Conservation (phyloP, 306 rosid species). For the Vigna unguiculata region DNA sequence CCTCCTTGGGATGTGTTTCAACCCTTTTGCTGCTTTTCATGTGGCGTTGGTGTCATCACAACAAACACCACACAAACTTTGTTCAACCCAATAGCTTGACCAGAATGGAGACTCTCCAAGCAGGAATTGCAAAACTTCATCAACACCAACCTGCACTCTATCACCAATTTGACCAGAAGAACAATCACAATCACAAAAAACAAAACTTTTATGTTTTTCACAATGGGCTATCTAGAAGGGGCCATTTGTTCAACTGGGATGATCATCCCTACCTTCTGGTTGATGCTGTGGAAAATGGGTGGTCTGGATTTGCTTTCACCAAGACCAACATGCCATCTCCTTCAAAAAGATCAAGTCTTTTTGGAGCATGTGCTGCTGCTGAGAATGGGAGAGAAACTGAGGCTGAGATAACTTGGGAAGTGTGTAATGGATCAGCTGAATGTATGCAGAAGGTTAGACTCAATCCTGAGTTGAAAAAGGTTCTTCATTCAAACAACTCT, state of each 20-base stretch:
- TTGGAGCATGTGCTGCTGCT: slow-evolving; percentile 62
- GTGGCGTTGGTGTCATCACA: slow-evolving; percentile 45
- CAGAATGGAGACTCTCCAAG: slow-evolving; percentile 46
- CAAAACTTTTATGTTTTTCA: slow-evolving; percentile 49
- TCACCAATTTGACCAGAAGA: slow-evolving; percentile 47
- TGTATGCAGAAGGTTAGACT: slow-evolving; percentile 89
- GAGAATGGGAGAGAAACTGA: slow-evolving; percentile 61
- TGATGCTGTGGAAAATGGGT: slow-evolving; percentile 93
- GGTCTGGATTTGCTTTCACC: slow-evolving; percentile 85
- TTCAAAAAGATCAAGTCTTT: slow-evolving; percentile 59
- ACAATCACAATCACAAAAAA: slow-evolving; percentile 45
- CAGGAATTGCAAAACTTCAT: slow-evolving; percentile 42
- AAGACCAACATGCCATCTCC: slow-evolving; percentile 47
- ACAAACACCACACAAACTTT: slow-evolving; percentile 40
- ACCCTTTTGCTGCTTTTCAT: slow-evolving; percentile 46
- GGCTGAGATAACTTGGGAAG: slow-evolving; percentile 84
- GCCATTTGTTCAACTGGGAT: slow-evolving; percentile 69
- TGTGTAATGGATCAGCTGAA: slow-evolving; percentile 73
- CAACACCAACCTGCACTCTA: not conserved
- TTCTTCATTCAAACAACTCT: slow-evolving; percentile 44
- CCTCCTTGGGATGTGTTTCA: slow-evolving; percentile 53
- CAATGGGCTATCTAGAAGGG: slow-evolving; percentile 56
- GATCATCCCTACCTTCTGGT: slow-evolving; percentile 73
- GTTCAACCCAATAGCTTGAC: slow-evolving; percentile 44
- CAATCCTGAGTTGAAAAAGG: slow-evolving; percentile 69